Base-by-base conservation (phyloP, 73 alveolate genomes). In the Uronychia binucleata region DNA sequence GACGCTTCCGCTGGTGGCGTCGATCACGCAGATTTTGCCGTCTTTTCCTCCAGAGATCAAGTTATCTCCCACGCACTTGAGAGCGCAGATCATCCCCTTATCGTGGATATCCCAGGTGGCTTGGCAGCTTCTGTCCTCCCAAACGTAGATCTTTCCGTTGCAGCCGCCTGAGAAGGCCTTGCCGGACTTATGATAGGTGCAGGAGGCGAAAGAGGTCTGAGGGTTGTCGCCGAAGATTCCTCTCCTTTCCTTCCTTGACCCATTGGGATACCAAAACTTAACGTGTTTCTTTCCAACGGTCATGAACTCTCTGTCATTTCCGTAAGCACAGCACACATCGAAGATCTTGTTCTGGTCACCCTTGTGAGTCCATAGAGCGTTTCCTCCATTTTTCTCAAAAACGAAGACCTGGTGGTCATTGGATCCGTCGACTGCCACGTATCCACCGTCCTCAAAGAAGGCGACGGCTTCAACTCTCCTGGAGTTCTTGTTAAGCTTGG, bases 371-470 rank as follows among this genome's bases (percentile, higher is more conserved):
- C n/a, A 86, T 79, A 29, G 80, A 75, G 33, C 58, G 27, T 13
- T 60, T 83, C 80, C 95, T 82, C 92, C 80, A 82, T 94, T 78
- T 90, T 94, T 96, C 80, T 96, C 97, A 85, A 93, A 95, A 30
- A 97, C 96, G 57, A 91, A 93, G 46, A 97, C 94, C 87, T 91
- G 88, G 87, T 97, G 99, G 87, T 96, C 98, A 80, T 97, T 97
- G 79, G 94, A 96, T 79, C 93, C 91, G 76, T 96, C 99, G 35
- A 96, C 95, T 33, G 94, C 97, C 30, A 97, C 90, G 80, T 88
- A 92, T 84, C 93, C 87, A 57, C 97, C 98, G 89, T 96, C 98
- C 0, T 89, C 89, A 78, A 97, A 88, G 87, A 97, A 93, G 35
- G 95, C 92, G 82, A 97, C 84, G 58, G 96, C 96, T 76, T 93